phyloP scores from a whole-genome alignment of 129 eudicot species.

The Flaveria linearis region DNA sequence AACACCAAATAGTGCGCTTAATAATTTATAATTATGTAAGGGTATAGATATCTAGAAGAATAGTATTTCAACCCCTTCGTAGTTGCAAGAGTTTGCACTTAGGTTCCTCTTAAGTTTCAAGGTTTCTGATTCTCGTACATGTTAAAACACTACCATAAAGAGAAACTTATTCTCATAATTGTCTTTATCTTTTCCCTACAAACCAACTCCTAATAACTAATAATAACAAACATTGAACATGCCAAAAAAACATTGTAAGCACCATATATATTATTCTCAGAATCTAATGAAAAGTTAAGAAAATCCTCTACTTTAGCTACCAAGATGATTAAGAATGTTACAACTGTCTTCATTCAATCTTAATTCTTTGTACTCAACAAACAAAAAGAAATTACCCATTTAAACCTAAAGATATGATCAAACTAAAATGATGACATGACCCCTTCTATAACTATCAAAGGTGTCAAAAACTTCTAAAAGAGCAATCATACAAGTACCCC shows the following conservation, averaged over 20 bases:
- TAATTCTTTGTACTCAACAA: constrained; percentile 31
- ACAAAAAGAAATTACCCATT: constrained; percentile 31
- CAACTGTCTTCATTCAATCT: constrained; percentile 19
- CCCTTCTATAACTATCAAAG: constrained; percentile 28
- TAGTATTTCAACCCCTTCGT: neutral
- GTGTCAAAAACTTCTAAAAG: constrained; percentile 25
- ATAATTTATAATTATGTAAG: neutral
- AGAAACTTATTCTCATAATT: constrained; percentile 16
- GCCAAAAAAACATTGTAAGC: neutral
- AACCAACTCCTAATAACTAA: constrained; percentile 13
- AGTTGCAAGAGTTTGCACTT: constrained; percentile 20
- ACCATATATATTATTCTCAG: neutral
- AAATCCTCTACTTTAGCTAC: constrained; percentile 14
- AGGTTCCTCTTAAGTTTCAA: constrained; percentile 1
- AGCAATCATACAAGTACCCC: too few relatives aligned
- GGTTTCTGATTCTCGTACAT: constrained; percentile 7
- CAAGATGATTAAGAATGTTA: constrained; percentile 33
- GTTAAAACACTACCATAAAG: constrained; percentile 6
- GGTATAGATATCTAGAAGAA: neutral
- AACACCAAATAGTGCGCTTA: too few relatives aligned
- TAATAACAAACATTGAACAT: constrained; percentile 13
- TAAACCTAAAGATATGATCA: constrained; percentile 27
- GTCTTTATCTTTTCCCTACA: constrained; percentile 15
- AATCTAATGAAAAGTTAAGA: constrained; percentile 1
- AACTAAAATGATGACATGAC: constrained; percentile 41